A percentile compares a stretch with the other conserved stretches of the same genome.
phyloP scores from a whole-genome alignment of 1,284 basidiomycete genomes.

The Tilletia indica region DNA sequence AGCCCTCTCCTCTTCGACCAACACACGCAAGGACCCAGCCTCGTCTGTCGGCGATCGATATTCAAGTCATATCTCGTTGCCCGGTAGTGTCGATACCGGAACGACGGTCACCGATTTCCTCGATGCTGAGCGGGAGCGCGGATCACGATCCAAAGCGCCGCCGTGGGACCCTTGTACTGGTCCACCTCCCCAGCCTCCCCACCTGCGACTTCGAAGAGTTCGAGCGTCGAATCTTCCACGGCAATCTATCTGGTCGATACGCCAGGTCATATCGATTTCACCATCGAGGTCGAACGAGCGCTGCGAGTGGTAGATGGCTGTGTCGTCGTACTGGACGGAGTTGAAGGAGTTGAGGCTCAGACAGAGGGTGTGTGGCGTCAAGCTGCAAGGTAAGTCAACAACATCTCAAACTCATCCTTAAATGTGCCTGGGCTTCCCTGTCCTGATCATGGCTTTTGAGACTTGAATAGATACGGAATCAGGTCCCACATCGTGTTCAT shows the following conservation, averaged over 20 bases:
- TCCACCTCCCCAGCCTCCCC: conserved; percentile 2
- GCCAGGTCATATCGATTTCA: conserved; percentile 87
- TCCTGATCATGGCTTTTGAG: background rate
- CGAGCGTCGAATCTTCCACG: conserved; percentile 53
- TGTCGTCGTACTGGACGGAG: conserved; percentile 80
- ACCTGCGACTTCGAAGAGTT: conserved; percentile 57
- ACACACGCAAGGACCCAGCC: conserved; percentile 57
- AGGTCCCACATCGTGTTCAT: conserved; percentile 75
- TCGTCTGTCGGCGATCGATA: background rate
- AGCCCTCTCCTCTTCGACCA: conserved; percentile 29
- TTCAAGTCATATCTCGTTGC: conserved; percentile 22
- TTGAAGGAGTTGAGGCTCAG: conserved; percentile 86
- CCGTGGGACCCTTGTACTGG: conserved; percentile 81
- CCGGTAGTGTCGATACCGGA: conserved; percentile 81
- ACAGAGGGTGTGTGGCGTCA: conserved; percentile 85
- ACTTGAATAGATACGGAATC: conserved; percentile 68
- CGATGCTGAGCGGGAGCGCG: conserved; percentile 80
- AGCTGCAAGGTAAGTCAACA: conserved; percentile 68
- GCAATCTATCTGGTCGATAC: conserved; percentile 81
- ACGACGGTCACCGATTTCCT: conserved; percentile 88
- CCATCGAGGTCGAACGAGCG: conserved; percentile 89
- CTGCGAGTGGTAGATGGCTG: conserved; percentile 85
- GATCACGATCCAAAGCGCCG: conserved; percentile 87
- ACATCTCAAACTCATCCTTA: too few species aligned
- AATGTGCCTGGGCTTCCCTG: background rate